phyloP scores from a whole-genome alignment of 148 eudicot genomes.

The Rhododendron williamsianum region DNA sequence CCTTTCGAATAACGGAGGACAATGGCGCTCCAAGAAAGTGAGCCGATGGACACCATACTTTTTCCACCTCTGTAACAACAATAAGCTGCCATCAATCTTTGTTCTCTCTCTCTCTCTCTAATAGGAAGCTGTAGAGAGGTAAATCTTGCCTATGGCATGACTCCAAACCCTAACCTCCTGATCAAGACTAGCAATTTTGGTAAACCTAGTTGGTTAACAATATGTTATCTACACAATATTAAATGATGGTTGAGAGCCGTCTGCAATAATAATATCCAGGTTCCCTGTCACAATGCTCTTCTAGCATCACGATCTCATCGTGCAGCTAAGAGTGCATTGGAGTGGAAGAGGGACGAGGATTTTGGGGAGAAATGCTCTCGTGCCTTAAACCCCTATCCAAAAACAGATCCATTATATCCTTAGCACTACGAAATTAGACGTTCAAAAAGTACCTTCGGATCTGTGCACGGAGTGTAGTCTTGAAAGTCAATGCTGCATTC shows the following conservation, averaged over 20 bases:
- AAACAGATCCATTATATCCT: background rate
- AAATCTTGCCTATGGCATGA: background rate
- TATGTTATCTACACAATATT: background rate
- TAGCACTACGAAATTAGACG: background rate
- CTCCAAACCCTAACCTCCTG: background rate
- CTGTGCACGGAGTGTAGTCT: conserved; percentile 94
- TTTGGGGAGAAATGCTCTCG: background rate
- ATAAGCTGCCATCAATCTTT: background rate
- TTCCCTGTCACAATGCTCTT: background rate
- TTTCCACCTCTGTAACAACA: conserved; percentile 64
- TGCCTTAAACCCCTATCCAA: background rate
- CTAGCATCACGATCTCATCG: background rate
- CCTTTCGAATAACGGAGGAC: conserved; percentile 69
- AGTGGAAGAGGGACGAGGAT: background rate
- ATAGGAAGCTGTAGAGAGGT: background rate
- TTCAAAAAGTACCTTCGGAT: conserved; percentile 53
- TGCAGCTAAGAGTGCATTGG: background rate
- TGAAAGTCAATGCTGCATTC: conserved; percentile 60
- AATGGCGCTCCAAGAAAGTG: conserved; percentile 76
- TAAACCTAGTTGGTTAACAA: background rate
- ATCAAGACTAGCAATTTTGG: background rate
- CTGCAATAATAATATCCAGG: background rate
- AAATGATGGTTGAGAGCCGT: background rate
- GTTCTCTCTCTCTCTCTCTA: background rate
- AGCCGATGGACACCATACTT: conserved; percentile 65